Conservation (phyloP, 768 basidiomycete genomes). For the Suillus plorans region DNA sequence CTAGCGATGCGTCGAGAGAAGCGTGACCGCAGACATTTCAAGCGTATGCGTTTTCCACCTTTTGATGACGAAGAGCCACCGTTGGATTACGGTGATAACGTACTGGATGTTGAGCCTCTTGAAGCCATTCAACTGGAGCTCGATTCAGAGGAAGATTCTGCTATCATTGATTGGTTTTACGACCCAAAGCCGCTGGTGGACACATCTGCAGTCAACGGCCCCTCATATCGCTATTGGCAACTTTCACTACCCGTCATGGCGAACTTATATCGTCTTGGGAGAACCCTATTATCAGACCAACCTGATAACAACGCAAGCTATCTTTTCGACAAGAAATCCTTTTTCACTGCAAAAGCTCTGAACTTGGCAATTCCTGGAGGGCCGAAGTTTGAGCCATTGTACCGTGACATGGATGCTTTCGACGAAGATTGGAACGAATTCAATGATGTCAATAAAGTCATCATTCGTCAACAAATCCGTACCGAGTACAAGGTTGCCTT, state of each 20-base stretch:
- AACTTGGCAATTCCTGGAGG: slow-evolving; percentile 98
- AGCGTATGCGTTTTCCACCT: slow-evolving; percentile 99
- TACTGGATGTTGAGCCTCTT: slow-evolving; percentile 95
- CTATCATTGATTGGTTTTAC: slow-evolving; percentile 98
- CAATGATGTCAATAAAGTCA: slow-evolving; percentile 99
- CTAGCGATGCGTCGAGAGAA: slow-evolving; percentile 98
- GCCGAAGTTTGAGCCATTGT: slow-evolving; percentile 97
- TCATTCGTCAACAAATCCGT: slow-evolving; percentile 97
- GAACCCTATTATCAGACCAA: slow-evolving; percentile 90
- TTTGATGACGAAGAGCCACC: slow-evolving; percentile 99
- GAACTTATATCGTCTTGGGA: slow-evolving; percentile 92
- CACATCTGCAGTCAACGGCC: slow-evolving; percentile 86
- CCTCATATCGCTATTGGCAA: slow-evolving; percentile 92
- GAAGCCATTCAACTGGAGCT: slow-evolving; percentile 97
- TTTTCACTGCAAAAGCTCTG: slow-evolving; percentile 97
- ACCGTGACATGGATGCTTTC: slow-evolving; percentile 94
- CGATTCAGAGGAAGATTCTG: slow-evolving; percentile 86
- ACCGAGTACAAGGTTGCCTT: slow-evolving; percentile 99
- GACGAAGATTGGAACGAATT: slow-evolving; percentile 99
- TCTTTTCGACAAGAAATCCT: slow-evolving; percentile 95
- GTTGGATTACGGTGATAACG: slow-evolving; percentile 98
- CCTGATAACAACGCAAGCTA: slow-evolving; percentile 90
- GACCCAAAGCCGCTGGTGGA: slow-evolving; percentile 94
- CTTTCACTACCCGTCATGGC: slow-evolving; percentile 94
- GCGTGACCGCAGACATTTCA: slow-evolving; percentile 97